Evolutionary conservation across 2,329 filamentous ascomycete species (phyloP), one percentile per base, ranked within the genome.

Genomic region (Sporothrix phasma): DNA sequence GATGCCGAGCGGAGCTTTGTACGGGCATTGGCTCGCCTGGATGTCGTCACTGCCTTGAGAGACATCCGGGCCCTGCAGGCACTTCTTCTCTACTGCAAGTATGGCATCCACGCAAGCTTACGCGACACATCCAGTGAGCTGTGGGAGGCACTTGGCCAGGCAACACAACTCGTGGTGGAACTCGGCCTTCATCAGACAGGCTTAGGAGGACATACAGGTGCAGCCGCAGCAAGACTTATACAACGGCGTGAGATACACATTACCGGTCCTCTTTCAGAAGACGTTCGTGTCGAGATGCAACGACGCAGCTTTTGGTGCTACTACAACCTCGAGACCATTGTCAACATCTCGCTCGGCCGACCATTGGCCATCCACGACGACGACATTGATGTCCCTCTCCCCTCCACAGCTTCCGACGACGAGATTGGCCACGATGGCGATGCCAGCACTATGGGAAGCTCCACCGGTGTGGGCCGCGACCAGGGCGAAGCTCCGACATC

Each of bases 271-370:
- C 46, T 62, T 19, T 47, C 60, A 3, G 47, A 22, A 2, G 47
- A 22, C 13, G 17, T 62, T 7, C 60, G 60, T 13, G 41, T 49
- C 17, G 60, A 62, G 34, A 62, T 62, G 47, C 60, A 62, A 19
- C 60, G 60, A 11, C 60, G 60, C 34, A 41, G 46, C 8, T 62
- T 62, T 19, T 62, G 61, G 61, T 62, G 61, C 61, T 62, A 62
- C 37, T 62, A 62, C 49, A 62, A 62, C n/a, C 26, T 62, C 3
- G 61, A 56, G 47, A 62, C 61, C 4, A 62, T 62, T 13, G 61
- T 62, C 10, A 62, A 62, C 17, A 62, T 62, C 24, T 62, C 61
- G 5, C 39, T 62, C n/a, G 47, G 61, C 8, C 47, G 47, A 6
- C 61, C 61, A 10, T 29, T 62, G 17, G 34, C 61, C 10, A 62